Conservation (phyloP, 2,329 filamentous ascomycete genomes). For the Penicillium sp. region DNA sequence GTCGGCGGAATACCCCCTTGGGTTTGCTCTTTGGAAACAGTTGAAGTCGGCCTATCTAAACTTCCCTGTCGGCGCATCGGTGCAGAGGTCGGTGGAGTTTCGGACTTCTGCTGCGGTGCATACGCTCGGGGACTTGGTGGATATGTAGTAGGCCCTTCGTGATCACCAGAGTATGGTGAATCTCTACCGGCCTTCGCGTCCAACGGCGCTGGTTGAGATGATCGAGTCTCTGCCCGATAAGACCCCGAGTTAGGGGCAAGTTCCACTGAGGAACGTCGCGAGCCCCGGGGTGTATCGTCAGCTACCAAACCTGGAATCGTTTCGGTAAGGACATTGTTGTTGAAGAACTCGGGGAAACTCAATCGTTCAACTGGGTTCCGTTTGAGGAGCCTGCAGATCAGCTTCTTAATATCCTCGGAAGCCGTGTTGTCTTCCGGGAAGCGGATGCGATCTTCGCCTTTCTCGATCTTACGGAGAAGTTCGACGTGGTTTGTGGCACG, state of each 20-base stretch:
- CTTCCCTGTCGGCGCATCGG: slow-evolving; percentile 34
- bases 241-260: slow-evolving; percentile 7
- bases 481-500: slow-evolving; percentile 92
- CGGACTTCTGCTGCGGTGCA: slow-evolving; percentile 25
- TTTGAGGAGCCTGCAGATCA: slow-evolving; percentile 78
- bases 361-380: slow-evolving; percentile 78
- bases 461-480: slow-evolving; percentile 84
- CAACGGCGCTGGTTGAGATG: slow-evolving; percentile 11
- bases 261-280: slow-evolving; percentile 19
- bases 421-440: slow-evolving; percentile 70
- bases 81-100: slow-evolving; percentile 26
- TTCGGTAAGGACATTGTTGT: slow-evolving; percentile 63
- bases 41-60: slow-evolving; percentile 27
- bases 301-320: slow-evolving; percentile 76
- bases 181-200: slow-evolving; percentile 21
- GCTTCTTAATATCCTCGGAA: slow-evolving; percentile 69
- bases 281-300: slow-evolving; percentile 58
- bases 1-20: slow-evolving; percentile 26
- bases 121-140: slow-evolving; percentile 37
- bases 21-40: slow-evolving; percentile 23
- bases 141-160: slow-evolving; percentile 21
- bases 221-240: slow-evolving; percentile 17
- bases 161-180: slow-evolving; percentile 18
- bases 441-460: slow-evolving; percentile 74
- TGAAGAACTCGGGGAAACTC: slow-evolving; percentile 81